Evolutionary conservation across 2,329 filamentous ascomycete genomes (phyloP).

Genomic region (Sclerotinia nivalis): DNA sequence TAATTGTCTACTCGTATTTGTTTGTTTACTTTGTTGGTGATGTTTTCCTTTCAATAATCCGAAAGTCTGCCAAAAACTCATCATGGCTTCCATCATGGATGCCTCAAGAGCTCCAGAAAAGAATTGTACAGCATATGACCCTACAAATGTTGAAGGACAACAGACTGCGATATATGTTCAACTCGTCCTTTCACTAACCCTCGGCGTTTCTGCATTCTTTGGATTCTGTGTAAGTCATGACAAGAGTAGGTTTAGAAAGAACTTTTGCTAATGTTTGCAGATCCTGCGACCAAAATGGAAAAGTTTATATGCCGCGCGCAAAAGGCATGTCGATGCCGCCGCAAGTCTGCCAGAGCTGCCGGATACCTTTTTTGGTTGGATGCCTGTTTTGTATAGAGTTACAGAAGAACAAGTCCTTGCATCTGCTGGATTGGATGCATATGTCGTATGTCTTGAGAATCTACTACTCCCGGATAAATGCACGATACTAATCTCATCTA

Average conservation of each 20-base stretch:
- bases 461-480: neutral
- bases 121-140: constrained; percentile 34
- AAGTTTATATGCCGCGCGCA: constrained; percentile 83
- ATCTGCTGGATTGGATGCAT: constrained; percentile 91
- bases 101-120: constrained; percentile 24
- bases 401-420: constrained; percentile 86
- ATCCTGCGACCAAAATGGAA: constrained; percentile 89
- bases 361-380: constrained; percentile 89
- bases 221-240: constrained; percentile 67
- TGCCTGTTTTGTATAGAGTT: constrained; percentile 79
- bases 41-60: constrained; percentile 9
- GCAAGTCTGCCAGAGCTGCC: constrained; percentile 74
- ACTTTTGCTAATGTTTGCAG: constrained; percentile 49
- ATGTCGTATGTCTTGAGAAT: constrained; percentile 62
- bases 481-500: constrained; percentile 38
- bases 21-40: constrained; percentile 5
- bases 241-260: constrained; percentile 7
- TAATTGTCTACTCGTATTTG: neutral
- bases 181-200: constrained; percentile 67
- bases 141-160: constrained; percentile 35
- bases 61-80: neutral
- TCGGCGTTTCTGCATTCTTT: constrained; percentile 71
- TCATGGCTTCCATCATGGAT: constrained; percentile 28
- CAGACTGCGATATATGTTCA: constrained; percentile 53
- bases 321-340: constrained; percentile 64